Base-by-base conservation (phyloP, 257 asterid genomes). In the Petunia axillaris region DNA sequence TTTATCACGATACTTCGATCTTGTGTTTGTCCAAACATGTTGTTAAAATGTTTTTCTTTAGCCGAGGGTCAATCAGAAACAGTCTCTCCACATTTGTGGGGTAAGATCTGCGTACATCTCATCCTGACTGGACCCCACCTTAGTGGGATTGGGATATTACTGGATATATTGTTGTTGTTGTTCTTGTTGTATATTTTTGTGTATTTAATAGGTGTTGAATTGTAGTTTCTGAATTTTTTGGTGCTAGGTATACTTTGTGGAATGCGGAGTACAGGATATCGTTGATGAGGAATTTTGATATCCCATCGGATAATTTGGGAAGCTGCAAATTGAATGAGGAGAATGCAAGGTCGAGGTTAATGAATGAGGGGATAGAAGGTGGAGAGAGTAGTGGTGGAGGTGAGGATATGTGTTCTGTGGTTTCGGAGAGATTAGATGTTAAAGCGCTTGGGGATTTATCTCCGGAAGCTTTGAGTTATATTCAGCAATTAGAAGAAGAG, bases 241-340 rank as follows among this genome's bases (percentile, higher is more conserved):
- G 14, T 63, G 74, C 63, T 82, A 96, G 99, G 87, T 96, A 96
- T 82, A 96, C 99, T 14, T 82, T 96, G 83, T 96, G 99, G 99
- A 96, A 96, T 85, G 97, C 98, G 57, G 99, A 96, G 90, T 96
- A 96, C 79, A 86, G 99, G 78, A 87, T 92, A 64, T 89, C 94
- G 2, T 78, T 96, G 98, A 92, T 88, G 94, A 88, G 97, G 92
- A 96, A 94, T 76, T 91, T 89, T 46, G 94, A 92, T 64, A 80
- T 92, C 35, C 84, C 94, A 0, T 82, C 84, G 0, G 89, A 89
- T 81, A 77, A 81, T 64, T 75, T 82, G 0, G 59, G 79, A 80
- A 65, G 83, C 66, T 62, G 82, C 1, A 80, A 63, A 50, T 77
- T 54, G 63, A 55, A 35, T 8, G 91, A 84, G 79, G 82, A 76